A percentile compares a stretch with the other conserved stretches of the same genome.
Conservation (phyloP, 2,329 filamentous ascomycete genomes). For the Bipolaris oryzae region DNA sequence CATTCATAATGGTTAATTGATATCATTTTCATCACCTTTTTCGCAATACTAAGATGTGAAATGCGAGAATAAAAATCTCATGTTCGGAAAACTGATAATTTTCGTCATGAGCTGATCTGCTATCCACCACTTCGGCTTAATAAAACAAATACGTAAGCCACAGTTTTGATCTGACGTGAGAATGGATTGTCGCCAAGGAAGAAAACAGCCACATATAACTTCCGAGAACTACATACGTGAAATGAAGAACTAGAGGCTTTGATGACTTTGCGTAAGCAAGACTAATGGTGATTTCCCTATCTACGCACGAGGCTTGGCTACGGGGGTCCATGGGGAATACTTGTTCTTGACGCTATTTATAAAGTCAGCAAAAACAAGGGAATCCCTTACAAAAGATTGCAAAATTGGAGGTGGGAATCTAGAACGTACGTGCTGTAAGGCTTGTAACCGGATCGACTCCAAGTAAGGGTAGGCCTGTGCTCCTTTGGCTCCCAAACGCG, state of each 20-base stretch:
- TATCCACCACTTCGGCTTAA: not conserved
- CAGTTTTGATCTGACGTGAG: no score
- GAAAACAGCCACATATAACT: no score
- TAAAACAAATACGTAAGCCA: not conserved
- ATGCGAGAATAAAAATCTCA: not conserved
- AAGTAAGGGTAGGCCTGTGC: slow-evolving; percentile 76
- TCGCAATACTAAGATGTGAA: not conserved
- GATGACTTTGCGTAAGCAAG: not conserved
- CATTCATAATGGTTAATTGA: no score
- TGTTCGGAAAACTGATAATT: not conserved
- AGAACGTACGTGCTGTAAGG: slow-evolving; percentile 88
- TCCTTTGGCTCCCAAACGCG: slow-evolving; percentile 78
- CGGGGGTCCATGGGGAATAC: slow-evolving; percentile 56
- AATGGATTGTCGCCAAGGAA: no score
- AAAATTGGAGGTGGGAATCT: not conserved
- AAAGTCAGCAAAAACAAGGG: slow-evolving; percentile 16
- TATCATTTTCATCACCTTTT: no score
- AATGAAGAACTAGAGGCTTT: no score
- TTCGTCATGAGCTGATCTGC: no score
- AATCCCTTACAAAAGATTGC: not conserved
- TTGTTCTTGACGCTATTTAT: slow-evolving; percentile 55
- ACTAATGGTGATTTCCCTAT: slow-evolving; percentile 28
- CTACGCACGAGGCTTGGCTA: slow-evolving; percentile 49
- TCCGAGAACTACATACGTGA: no score
- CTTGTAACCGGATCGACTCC: slow-evolving; percentile 80